Evolutionary conservation across 2,329 filamentous ascomycete species (phyloP).

Genomic region (Ophiostoma perfectum): DNA sequence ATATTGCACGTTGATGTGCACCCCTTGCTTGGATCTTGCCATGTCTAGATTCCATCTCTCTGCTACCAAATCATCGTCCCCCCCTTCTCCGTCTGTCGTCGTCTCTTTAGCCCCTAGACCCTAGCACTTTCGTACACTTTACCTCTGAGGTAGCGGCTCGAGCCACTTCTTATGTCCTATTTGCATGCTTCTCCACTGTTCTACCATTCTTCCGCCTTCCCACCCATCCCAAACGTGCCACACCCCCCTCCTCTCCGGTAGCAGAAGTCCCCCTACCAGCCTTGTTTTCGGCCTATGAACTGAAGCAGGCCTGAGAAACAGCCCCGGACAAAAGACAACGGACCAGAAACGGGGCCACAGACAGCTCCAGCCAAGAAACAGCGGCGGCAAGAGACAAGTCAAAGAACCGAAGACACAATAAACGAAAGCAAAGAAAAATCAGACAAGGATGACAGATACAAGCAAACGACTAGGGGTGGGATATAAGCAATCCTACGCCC

Average conservation of each 20-base stretch:
- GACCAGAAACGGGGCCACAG: too few relatives aligned
- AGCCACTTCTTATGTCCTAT: conserved; percentile 22
- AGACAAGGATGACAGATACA: not conserved
- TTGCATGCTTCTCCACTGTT: conserved; percentile 19
- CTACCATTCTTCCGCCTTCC: conserved; percentile 21
- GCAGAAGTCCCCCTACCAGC: conserved; percentile 12
- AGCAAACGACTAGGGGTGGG: too few relatives aligned
- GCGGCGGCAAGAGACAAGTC: not conserved
- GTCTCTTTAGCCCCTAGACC: not conserved
- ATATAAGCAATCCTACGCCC: conserved; percentile 16
- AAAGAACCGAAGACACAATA: not conserved
- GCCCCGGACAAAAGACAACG: too few relatives aligned
- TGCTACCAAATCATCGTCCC: too few relatives aligned
- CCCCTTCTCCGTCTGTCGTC: not conserved
- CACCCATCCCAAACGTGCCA: conserved; percentile 19
- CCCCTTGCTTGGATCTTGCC: conserved; percentile 3
- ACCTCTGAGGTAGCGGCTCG: conserved; percentile 21
- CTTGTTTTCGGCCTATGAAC: conserved; percentile 13
- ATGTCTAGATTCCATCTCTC: not conserved
- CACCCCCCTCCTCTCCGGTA: conserved; percentile 1
- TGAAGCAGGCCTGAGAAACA: not conserved
- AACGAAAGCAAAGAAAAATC: not conserved
- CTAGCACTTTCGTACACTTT: not conserved
- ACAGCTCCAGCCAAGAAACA: too few relatives aligned
- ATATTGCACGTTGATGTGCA: not conserved